Evolutionary conservation across 1,284 basidiomycete species (phyloP).

Genomic region (Omphalotus olearius): DNA sequence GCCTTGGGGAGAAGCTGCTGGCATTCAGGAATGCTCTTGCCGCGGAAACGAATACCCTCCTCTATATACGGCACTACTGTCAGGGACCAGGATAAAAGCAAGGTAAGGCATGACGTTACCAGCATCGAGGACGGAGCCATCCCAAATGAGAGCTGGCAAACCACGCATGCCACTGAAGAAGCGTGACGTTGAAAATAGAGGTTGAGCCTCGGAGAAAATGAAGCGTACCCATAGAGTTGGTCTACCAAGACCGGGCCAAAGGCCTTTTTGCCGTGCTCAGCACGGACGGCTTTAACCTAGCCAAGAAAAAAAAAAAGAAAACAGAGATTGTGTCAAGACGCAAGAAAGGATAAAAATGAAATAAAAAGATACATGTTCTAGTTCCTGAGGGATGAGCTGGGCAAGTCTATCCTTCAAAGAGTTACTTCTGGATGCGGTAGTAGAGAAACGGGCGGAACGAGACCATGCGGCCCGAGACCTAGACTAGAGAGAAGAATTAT

Average conservation of each 20-base stretch:
- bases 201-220: background rate
- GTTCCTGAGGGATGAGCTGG: conserved; percentile 86
- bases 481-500: conserved; percentile 30
- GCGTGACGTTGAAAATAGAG: conserved; percentile 3
- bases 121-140: conserved; percentile 92
- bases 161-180: conserved; percentile 86
- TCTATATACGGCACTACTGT: conserved; percentile 43
- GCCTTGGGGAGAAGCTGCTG: conserved; percentile 85
- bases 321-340: background rate
- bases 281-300: conserved; percentile 81
- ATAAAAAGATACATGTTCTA: conserved; percentile 65
- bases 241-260: conserved; percentile 90
- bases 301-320: conserved; percentile 11
- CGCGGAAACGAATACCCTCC: conserved; percentile 96
- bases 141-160: conserved; percentile 87
- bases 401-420: conserved; percentile 88
- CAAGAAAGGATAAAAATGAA: background rate
- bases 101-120: conserved; percentile 37
- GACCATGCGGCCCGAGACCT: conserved; percentile 40
- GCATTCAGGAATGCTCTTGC: conserved; percentile 88
- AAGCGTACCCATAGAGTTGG: conserved; percentile 77
- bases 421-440: conserved; percentile 63
- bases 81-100: conserved; percentile 9
- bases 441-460: conserved; percentile 53
- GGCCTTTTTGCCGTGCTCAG: conserved; percentile 83